These are phyloP conservation scores for Corylus americana DNA, from an alignment of 306 rosid species.

Conservation along the genomic window DNA sequence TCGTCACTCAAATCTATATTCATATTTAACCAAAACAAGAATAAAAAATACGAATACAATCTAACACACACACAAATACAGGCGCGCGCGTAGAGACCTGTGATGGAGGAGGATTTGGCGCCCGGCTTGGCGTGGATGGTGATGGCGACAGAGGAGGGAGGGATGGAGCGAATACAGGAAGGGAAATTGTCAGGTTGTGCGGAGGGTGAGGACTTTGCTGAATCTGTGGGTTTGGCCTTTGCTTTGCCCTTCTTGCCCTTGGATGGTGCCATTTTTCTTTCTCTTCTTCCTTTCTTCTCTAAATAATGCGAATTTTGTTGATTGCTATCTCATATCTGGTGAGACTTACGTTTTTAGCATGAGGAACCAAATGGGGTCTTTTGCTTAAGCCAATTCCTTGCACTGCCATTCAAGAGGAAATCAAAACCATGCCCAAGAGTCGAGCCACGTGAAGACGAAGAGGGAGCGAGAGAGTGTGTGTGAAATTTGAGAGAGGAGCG, in stretches of 20 bases:
- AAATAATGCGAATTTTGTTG: no score
- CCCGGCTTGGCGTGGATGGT: slow-evolving; percentile 97
- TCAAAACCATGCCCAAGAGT: no score
- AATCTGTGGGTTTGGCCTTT: slow-evolving; percentile 39
- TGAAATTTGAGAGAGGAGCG: no score
- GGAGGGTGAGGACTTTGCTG: slow-evolving; percentile 23
- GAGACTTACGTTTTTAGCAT: no score
- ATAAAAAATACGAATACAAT: neutral
- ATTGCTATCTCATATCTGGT: no score
- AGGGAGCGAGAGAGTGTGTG: no score
- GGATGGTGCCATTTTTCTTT: slow-evolving; percentile 57
- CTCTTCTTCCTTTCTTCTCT: neutral
- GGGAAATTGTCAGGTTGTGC: slow-evolving; percentile 46
- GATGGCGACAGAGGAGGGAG: slow-evolving; percentile 86
- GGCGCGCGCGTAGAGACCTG: slow-evolving; percentile 46
- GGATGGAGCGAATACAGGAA: slow-evolving; percentile 61
- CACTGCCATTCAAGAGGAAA: no score
- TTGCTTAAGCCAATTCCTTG: no score
- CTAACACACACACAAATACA: neutral
- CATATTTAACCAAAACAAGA: neutral
- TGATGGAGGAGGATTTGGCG: slow-evolving; percentile 74
- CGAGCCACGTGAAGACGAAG: no score
- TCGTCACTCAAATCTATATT: slow-evolving; percentile 68
- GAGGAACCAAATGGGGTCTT: no score
- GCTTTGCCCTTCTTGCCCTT: slow-evolving; percentile 59